Evolutionary conservation across 805 yeast species (phyloP).

Genomic region (Candida montana): DNA sequence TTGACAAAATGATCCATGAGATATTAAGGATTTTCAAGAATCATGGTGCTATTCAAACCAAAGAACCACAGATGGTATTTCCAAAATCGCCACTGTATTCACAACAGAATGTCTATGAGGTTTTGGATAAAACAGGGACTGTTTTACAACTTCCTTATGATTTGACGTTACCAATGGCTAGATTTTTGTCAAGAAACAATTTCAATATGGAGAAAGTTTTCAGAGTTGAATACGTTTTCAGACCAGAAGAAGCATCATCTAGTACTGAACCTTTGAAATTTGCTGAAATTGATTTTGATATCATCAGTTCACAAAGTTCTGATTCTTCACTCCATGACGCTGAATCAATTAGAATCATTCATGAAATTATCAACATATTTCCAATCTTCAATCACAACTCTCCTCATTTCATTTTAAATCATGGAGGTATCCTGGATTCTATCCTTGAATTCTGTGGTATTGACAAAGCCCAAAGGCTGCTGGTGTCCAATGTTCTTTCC

Average conservation of each 20-base stretch:
- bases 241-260: slow-evolving; percentile 47
- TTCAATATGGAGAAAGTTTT: slow-evolving; percentile 54
- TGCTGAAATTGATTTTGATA: slow-evolving; percentile 84
- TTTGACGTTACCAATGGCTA: slow-evolving; percentile 82
- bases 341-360: slow-evolving; percentile 77
- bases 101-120: slow-evolving; percentile 62
- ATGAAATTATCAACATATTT: slow-evolving; percentile 60
- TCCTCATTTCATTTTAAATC: slow-evolving; percentile 64
- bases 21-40: slow-evolving; percentile 58
- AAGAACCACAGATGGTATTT: slow-evolving; percentile 58
- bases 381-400: slow-evolving; percentile 61
- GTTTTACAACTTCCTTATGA: slow-evolving; percentile 89
- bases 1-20: slow-evolving; percentile 54
- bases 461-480: slow-evolving; percentile 64
- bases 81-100: slow-evolving; percentile 76
- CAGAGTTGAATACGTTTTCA: slow-evolving; percentile 75
- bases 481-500: slow-evolving; percentile 67
- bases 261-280: slow-evolving; percentile 74
- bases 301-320: slow-evolving; percentile 41
- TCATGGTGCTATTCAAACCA: slow-evolving; percentile 86
- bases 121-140: slow-evolving; percentile 80
- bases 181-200: slow-evolving; percentile 65
- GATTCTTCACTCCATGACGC: slow-evolving; percentile 69
- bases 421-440: slow-evolving; percentile 70
- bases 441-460: slow-evolving; percentile 79